These are phyloP conservation scores for Cyclocybe aegerita DNA, from an alignment of 768 basidiomycete species.

Conservation along the genomic window DNA sequence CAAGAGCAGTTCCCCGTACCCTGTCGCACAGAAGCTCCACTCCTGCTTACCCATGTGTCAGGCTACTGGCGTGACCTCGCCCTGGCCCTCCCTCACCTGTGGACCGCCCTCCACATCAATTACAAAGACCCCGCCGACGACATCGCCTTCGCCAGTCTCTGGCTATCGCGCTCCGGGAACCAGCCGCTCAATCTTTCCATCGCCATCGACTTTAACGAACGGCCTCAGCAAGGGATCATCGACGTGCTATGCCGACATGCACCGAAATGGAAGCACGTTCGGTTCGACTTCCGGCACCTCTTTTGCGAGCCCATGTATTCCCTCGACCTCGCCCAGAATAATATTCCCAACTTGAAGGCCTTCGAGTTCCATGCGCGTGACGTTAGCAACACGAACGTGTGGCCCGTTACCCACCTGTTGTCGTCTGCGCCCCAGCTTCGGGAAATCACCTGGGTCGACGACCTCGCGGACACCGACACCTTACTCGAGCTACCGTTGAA, in stretches of 20 bases:
- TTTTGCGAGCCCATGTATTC: slow-evolving; percentile 30
- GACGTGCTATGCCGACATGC: slow-evolving; percentile 27
- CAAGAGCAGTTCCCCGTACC: slow-evolving; percentile 24
- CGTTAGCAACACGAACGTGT: slow-evolving; percentile 28
- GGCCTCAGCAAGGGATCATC: slow-evolving; percentile 28
- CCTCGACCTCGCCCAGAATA: slow-evolving; percentile 22
- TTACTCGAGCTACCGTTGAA: slow-evolving; percentile 27
- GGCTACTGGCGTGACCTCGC: slow-evolving; percentile 25
- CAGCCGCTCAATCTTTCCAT: slow-evolving; percentile 27
- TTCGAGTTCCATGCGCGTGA: slow-evolving; percentile 34
- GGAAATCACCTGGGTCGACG: slow-evolving; percentile 32
- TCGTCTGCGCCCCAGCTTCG: slow-evolving; percentile 24
- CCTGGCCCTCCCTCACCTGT: slow-evolving; percentile 25
- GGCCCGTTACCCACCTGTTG: slow-evolving; percentile 27
- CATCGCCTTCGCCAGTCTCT: slow-evolving; percentile 19
- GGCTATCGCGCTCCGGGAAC: slow-evolving; percentile 28
- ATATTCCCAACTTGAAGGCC: slow-evolving; percentile 24
- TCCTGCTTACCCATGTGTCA: slow-evolving; percentile 27
- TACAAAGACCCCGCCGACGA: slow-evolving; percentile 28
- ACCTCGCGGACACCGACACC: slow-evolving; percentile 29
- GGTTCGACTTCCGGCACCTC: slow-evolving; percentile 31
- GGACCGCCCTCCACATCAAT: slow-evolving; percentile 29
- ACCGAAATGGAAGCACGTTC: slow-evolving; percentile 28
- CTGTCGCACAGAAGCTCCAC: slow-evolving; percentile 22
- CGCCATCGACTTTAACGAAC: slow-evolving; percentile 31